Base-by-base conservation (phyloP, 768 basidiomycete species). In the Saitozyma podzolica region DNA sequence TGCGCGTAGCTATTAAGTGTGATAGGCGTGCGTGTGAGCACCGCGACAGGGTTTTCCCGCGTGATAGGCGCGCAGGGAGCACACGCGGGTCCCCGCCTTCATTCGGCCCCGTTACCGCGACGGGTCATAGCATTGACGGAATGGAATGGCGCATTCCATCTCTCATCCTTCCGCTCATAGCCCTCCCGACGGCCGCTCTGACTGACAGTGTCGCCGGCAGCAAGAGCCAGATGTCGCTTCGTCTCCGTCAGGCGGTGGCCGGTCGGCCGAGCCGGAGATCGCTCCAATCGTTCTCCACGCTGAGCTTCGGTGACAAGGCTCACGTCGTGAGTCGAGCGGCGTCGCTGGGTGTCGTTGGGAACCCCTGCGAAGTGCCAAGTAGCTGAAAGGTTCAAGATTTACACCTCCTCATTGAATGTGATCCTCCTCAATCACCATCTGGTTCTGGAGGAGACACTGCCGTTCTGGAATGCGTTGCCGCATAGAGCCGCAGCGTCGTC, bases 241-340 rank as follows among this genome's bases (percentile, higher is more conserved):
- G 70, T 56, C 69, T 75, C 8, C 63, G 69, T n/a, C 70, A 75
- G 66, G 65, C 69, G 16, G 52, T 75, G 3, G 50, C 69, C 52
- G 74, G 74, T 40, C 49, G 67, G 56, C 72, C 71, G 8, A 68
- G 54, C 29, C n/a, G 40, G 6, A 20, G n/a, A 5, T 59, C 65
- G 1, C 39, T 40, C 3, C 63, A 69, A 40, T 40, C 40, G 17
- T 9, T 69, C 7, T 65, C 50, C 9, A 59, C 48, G 5, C 19
- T 76, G 1, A 20, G 41, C 8, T 51, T 68, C 8, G 68, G 65
- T 5, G 72, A 58, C 1, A 48, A 50, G 45, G 64, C 63, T n/a
- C 63, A 54, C 40, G 61, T 72, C 41, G 73, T 72, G 40, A 37
- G 73, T 59, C 37, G 39, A 41, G 10, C 10, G 29, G 29, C 29